Evolutionary conservation across 164 flowering plant species (phyloP), one percentile per base, ranked within the genome.

Genomic region (Vitis labrusca): DNA sequence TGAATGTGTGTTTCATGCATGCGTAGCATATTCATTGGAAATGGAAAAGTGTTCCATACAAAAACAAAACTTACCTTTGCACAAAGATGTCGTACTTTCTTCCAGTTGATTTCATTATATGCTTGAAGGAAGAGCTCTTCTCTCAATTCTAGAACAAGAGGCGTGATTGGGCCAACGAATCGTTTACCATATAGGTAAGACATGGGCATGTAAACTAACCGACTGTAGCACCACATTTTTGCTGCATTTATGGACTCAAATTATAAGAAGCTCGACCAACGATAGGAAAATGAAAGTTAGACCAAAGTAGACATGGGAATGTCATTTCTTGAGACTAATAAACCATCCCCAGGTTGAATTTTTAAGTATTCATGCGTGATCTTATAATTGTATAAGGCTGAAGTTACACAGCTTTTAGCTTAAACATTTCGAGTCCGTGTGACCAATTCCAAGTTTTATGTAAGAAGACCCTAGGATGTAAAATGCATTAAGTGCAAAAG

Each of bases 161-260:
- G 87, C 0, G 83, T 85, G 23, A 80, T 80, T 6, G 85, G 77
- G 0, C 83, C 85, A 1, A 84, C 85, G 16, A 85, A 84, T 47
- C 79, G 75, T 50, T 77, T 81, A 2, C 87, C 89, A 47, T 84
- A 84, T 52, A 84, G 49, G 32, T 77, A 81, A 0, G 83, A 80
- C 80, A 81, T 81, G 1, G 85, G 85, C 79, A 83, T 72, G 78
- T 73, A 85, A 15, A 80, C 76, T 74, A 81, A 71, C 55, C 85
- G 72, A 56, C 82, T 69, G 49, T 81, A 83, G 70, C 85, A 83
- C 83, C 79, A 79, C 85, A 84, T 84, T 54, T 80, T 84, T 5
- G 79, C 87, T 84, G 83, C 81, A 73, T 27, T 52, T 60, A 27
- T 4, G 16, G 37, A 15, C 8, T 19, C 27, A 15, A 56, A 9